Evolutionary conservation across 169 alveolate genomes (phyloP).

Genomic region (Plasmodium gonderi): DNA sequence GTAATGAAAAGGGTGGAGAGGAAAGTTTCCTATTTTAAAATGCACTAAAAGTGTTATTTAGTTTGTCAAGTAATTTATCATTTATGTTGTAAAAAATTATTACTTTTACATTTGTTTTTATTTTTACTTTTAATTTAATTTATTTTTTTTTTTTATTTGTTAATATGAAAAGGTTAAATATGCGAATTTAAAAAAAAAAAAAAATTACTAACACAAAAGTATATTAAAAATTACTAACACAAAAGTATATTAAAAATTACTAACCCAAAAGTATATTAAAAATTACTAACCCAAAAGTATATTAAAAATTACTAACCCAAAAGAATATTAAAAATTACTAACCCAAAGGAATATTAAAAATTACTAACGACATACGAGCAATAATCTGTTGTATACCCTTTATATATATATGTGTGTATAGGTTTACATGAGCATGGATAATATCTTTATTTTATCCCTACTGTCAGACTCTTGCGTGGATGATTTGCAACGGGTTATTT

Average conservation of each 20-base stretch:
- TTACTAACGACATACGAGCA: background rate
- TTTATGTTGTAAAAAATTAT: too few relatives aligned
- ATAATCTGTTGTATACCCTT: background rate
- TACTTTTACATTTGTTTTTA: too few relatives aligned
- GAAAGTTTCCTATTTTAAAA: background rate
- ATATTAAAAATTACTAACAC: background rate
- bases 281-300: background rate
- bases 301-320: background rate
- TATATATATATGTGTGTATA: background rate
- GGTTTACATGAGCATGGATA: background rate
- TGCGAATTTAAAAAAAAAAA: background rate
- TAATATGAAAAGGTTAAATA: background rate
- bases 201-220: too few relatives aligned
- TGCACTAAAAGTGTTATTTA: background rate
- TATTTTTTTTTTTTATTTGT: background rate
- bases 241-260: background rate
- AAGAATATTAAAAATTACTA: background rate
- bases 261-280: background rate
- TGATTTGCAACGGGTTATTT: background rate
- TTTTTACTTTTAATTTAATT: too few relatives aligned
- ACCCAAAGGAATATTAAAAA: background rate
- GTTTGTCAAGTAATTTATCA: background rate
- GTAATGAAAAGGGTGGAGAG: background rate
- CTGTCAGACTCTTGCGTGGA: background rate
- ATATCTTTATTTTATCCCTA: background rate